Conservation (phyloP, 352 stramenopile genomes). For the Phytophthora sansomeana region DNA sequence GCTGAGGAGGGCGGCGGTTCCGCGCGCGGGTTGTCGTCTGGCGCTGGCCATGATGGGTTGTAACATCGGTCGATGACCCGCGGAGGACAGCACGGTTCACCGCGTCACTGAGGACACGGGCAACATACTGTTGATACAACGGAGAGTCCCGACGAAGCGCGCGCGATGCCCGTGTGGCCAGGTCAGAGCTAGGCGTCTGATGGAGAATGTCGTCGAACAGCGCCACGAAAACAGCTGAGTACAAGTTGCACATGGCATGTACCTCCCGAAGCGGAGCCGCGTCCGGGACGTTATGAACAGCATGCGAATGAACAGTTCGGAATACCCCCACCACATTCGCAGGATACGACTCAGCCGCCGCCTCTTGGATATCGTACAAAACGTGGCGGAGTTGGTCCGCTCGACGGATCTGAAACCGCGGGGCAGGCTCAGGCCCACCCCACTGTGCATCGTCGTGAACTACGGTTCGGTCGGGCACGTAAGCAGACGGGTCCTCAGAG, state of each 20-base stretch:
- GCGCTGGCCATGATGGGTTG: too few species aligned
- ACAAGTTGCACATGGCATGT: not conserved
- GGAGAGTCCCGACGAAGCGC: slow-evolving; percentile 3
- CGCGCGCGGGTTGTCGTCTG: not conserved
- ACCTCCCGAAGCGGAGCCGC: not conserved
- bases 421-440: too few species aligned
- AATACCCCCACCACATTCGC: too few species aligned
- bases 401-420: too few species aligned
- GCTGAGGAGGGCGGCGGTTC: not conserved
- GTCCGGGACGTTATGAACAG: not conserved
- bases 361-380: too few species aligned
- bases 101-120: not conserved
- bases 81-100: not conserved
- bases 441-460: slow-evolving; percentile 14
- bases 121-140: not conserved
- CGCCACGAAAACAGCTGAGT: not conserved
- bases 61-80: too few species aligned
- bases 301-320: not conserved
- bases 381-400: too few species aligned
- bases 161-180: not conserved
- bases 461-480: slow-evolving; percentile 3
- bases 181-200: not conserved
- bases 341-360: too few species aligned
- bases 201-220: not conserved
- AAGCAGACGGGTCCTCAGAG: slow-evolving; percentile 2